phyloP scores from a whole-genome alignment of 106 monocot species.

The Dioscorea zingiberensis region DNA sequence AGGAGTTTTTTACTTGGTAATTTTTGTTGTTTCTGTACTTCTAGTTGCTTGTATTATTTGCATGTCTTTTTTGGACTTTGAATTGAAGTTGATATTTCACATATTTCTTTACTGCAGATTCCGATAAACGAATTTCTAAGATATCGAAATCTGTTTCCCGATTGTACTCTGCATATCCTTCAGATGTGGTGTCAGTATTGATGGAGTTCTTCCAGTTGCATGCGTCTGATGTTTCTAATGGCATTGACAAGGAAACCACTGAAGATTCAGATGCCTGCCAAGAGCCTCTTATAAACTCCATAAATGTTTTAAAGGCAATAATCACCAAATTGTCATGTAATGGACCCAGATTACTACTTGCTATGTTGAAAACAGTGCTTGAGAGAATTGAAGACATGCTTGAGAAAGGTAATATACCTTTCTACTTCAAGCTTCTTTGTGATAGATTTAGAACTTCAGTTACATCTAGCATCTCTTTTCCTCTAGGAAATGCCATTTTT shows the following conservation, averaged over 20 bases:
- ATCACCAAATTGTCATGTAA: conserved; percentile 46
- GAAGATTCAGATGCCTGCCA: conserved; percentile 10
- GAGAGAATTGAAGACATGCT: conserved; percentile 52
- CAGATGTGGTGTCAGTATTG: conserved; percentile 57
- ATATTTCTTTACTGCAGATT: conserved; percentile 31
- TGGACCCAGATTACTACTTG: conserved; percentile 60
- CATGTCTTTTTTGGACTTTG: background rate
- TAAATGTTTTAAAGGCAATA: conserved; percentile 45
- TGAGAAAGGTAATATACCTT: conserved; percentile 21
- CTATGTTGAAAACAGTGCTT: conserved; percentile 48
- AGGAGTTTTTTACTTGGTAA: too few relatives aligned
- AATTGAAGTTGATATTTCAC: background rate
- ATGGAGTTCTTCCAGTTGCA: conserved; percentile 47
- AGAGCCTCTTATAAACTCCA: conserved; percentile 6
- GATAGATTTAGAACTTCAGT: background rate
- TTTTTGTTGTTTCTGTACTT: too few relatives aligned
- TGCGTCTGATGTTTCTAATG: conserved; percentile 16
- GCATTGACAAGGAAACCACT: conserved; percentile 16
- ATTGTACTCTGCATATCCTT: conserved; percentile 60
- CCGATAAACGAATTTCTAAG: conserved; percentile 37
- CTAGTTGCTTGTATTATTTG: background rate
- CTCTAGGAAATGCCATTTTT: too few relatives aligned
- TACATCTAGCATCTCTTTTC: background rate
- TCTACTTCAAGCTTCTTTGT: too few relatives aligned
- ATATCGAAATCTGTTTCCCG: conserved; percentile 36